Conservation (phyloP, 306 rosid genomes). For the Calophaca sinica region DNA sequence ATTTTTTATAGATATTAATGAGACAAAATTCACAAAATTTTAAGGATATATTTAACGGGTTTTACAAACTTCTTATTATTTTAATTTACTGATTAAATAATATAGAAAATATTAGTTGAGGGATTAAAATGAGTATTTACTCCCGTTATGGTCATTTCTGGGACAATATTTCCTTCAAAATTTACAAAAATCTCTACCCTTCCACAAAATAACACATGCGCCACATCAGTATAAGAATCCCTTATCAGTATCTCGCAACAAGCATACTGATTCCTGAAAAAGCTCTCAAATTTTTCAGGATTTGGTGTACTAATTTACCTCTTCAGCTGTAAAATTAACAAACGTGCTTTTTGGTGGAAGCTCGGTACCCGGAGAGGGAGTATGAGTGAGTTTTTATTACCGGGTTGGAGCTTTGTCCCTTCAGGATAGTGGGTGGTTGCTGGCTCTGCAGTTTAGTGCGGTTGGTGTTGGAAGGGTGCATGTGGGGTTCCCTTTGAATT, state of each 20-base stretch:
- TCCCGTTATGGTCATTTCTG: too few relatives aligned
- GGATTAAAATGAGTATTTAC: too few relatives aligned
- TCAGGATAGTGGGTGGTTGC: conserved; percentile 59
- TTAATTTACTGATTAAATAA: too few relatives aligned
- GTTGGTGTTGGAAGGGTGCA: conserved; percentile 61
- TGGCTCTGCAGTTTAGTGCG: conserved; percentile 42
- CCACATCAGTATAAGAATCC: background rate
- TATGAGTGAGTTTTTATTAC: conserved; percentile 45
- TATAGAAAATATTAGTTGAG: too few relatives aligned
- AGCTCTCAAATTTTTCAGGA: conserved; percentile 15
- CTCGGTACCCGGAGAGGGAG: conserved; percentile 24
- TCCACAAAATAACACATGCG: background rate
- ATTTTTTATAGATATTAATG: too few relatives aligned
- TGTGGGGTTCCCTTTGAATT: conserved; percentile 76
- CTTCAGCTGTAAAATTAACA: conserved; percentile 15
- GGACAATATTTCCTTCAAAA: too few relatives aligned
- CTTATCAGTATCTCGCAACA: background rate
- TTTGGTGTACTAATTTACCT: background rate
- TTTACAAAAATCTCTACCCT: too few relatives aligned
- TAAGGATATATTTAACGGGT: too few relatives aligned
- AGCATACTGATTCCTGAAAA: conserved; percentile 18
- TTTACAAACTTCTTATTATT: too few relatives aligned
- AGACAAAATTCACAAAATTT: too few relatives aligned
- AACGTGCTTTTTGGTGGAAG: conserved; percentile 6
- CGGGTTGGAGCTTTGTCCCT: conserved; percentile 49